These are phyloP conservation scores for Volvox reticuliferus DNA, from an alignment of 139 green algal species.

Conservation along the genomic window DNA sequence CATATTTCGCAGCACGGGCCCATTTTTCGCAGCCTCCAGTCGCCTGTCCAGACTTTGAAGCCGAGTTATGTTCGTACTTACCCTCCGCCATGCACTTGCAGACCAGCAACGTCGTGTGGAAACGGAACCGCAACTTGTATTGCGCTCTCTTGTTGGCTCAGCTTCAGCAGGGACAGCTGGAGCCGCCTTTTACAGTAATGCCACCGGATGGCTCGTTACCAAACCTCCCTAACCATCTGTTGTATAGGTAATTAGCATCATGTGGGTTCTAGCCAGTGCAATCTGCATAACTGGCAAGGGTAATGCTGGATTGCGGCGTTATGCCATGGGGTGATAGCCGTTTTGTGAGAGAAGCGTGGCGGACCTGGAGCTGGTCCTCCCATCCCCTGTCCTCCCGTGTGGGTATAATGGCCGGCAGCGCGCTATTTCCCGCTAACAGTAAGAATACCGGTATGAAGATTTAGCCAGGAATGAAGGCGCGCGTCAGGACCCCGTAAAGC, in stretches of 20 bases:
- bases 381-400: too few species aligned
- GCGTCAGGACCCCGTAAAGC: too few species aligned
- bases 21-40: background rate
- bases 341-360: too few species aligned
- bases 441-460: too few species aligned
- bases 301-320: too few species aligned
- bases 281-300: too few species aligned
- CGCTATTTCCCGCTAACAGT: too few species aligned
- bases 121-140: constrained; percentile 80
- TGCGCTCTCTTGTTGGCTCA: constrained; percentile 77
- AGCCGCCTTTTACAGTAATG: constrained; percentile 63
- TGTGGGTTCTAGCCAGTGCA: background rate
- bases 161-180: constrained; percentile 63
- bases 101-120: constrained; percentile 59
- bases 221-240: constrained; percentile 57
- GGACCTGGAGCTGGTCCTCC: too few species aligned
- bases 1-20: too few species aligned
- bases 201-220: constrained; percentile 66
- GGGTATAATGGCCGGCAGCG: too few species aligned
- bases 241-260: constrained; percentile 49
- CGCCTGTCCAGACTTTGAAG: background rate
- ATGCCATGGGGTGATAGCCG: too few species aligned
- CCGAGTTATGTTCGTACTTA: background rate
- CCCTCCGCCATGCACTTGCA: background rate
- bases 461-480: too few species aligned